Evolutionary conservation across 768 basidiomycete genomes (phyloP).

Genomic region (Favolaschia claudopus): DNA sequence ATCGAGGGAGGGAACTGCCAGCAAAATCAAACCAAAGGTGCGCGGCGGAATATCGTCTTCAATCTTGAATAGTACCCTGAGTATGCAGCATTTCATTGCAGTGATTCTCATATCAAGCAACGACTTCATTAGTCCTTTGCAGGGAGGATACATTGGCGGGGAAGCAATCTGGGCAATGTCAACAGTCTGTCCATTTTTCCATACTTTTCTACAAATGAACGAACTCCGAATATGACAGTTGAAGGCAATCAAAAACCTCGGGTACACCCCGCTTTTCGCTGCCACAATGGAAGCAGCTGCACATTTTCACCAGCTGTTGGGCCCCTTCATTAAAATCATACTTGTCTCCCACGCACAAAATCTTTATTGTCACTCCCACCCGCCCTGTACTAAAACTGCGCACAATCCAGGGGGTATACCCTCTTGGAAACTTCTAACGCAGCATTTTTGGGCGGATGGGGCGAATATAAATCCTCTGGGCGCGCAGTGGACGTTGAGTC

Average conservation of each 20-base stretch:
- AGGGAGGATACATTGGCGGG: conserved; percentile 33
- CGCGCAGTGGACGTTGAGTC: conserved; percentile 42
- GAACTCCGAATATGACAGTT: conserved; percentile 7
- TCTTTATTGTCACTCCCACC: background rate
- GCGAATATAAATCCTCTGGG: conserved; percentile 29
- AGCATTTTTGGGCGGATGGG: conserved; percentile 3
- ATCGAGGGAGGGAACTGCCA: conserved; percentile 37
- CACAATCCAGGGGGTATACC: conserved; percentile 43
- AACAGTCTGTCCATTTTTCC: conserved; percentile 28
- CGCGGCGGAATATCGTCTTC: background rate
- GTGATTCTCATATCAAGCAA: conserved; percentile 39
- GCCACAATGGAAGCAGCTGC: conserved; percentile 29
- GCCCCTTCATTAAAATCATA: conserved; percentile 42
- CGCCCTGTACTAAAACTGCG: conserved; percentile 35
- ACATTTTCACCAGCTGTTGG: conserved; percentile 40
- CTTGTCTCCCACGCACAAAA: conserved; percentile 10
- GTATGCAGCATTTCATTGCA: background rate
- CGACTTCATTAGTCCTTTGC: conserved; percentile 35
- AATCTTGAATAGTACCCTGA: background rate
- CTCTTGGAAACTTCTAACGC: conserved; percentile 45
- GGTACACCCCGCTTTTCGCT: conserved; percentile 21
- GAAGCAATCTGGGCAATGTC: conserved; percentile 42
- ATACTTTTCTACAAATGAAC: background rate
- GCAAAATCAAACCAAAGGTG: conserved; percentile 40
- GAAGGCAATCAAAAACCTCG: conserved; percentile 33